Base-by-base conservation (phyloP, 495 filamentous ascomycete genomes). In the Lophiostoma macrostomum region DNA sequence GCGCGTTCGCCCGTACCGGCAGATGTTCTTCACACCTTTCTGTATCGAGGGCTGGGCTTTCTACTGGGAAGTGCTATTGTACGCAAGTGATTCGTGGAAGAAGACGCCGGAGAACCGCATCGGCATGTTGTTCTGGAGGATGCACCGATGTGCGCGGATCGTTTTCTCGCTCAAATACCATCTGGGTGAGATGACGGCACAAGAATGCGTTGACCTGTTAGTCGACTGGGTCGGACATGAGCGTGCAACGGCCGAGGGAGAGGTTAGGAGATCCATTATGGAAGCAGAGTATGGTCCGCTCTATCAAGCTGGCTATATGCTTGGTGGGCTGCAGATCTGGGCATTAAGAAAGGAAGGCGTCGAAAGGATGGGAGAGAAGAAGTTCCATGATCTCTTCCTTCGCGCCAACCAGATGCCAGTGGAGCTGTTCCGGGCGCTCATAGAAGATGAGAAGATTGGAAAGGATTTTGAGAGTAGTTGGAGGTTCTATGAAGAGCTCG, bases 1-100 rank as follows among this genome's bases (percentile, higher is more conserved):
- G 10, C 70, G 75, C 10, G 58, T 70, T 46, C 65, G 55, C 41
- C 68, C 74, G 4, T 74, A 80, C 59, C 72, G 76, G 11, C 51
- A 58, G 16, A 47, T 78, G 1, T 78, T 78, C 56, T 65, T 68
- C 36, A 80, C 75, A 0, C 76, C 75, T 1, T 80, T 79, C 56
- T 78, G 66, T 66, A 71, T 76, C 19, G 77, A 80, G 64, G 77
- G 76, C 30, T 78, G 76, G 76, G 70, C 74, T 3, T 63, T 78
- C 31, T 79, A 80, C 54, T 78, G 74, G 76, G 77, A 79, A 62
- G 71, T 78, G 66, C 63, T 72, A 41, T 69, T 73, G 39, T 76
- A 65, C 73, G 51, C 55, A 23, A 16, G 29, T 10, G 31, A 13
- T 7, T 45, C 41, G 1, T 60, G 76, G 58, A 63, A 68, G 40